Evolutionary conservation across 805 yeast species (phyloP).

Genomic region (Yarrowia phangngaensis): DNA sequence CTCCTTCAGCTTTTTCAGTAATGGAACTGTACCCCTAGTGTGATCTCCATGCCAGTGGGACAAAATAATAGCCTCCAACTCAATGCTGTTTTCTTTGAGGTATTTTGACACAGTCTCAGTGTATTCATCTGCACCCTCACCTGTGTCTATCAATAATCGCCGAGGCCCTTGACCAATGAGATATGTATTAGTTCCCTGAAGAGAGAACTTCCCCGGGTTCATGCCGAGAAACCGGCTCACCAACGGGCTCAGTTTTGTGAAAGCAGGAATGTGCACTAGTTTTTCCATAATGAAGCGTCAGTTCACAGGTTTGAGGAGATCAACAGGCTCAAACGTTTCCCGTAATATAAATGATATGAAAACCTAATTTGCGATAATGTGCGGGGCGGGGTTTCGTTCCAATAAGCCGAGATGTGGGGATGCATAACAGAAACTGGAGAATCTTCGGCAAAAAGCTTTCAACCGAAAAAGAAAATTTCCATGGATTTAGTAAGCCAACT

Average conservation of each 20-base stretch:
- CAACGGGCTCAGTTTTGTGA: slow-evolving; percentile 35
- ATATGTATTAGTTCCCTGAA: slow-evolving; percentile 44
- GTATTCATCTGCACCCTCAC: slow-evolving; percentile 39
- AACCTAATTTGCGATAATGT: no score
- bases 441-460: no score
- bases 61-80: slow-evolving; percentile 36
- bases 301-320: not conserved
- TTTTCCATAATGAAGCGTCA: not conserved
- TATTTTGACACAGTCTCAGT: slow-evolving; percentile 32
- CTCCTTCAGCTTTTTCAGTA: slow-evolving; percentile 17
- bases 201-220: slow-evolving; percentile 41
- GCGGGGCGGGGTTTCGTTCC: no score
- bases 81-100: slow-evolving; percentile 31
- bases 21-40: slow-evolving; percentile 28
- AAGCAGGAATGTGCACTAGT: slow-evolving; percentile 31
- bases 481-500: no score
- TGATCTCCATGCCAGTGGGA: slow-evolving; percentile 44
- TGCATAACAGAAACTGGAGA: no score
- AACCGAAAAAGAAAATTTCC: no score
- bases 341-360: no score
- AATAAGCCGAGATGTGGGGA: no score
- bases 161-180: slow-evolving; percentile 38
- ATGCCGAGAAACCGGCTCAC: slow-evolving; percentile 40
- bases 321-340: no score
- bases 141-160: slow-evolving; percentile 41